phyloP scores from a whole-genome alignment of 2,329 filamentous ascomycete genomes.

The Diaporthe sp. region DNA sequence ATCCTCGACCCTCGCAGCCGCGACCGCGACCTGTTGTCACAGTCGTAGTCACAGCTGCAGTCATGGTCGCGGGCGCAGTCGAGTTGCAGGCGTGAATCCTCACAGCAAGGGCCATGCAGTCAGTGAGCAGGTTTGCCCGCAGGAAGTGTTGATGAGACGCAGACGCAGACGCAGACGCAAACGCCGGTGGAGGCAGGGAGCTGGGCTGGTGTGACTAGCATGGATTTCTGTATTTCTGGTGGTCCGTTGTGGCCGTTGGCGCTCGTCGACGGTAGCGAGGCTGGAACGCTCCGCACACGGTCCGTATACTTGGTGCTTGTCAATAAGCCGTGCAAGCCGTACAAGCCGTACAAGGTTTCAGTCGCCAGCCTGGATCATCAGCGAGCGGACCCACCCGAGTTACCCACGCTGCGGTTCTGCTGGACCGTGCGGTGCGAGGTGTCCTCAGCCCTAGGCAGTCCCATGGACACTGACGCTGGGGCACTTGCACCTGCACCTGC shows the following conservation, averaged over 20 bases:
- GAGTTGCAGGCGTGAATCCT: background rate
- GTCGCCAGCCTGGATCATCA: conserved; percentile 24
- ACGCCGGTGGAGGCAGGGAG: background rate
- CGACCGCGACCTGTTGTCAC: background rate
- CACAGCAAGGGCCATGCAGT: background rate
- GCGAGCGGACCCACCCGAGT: conserved; percentile 31
- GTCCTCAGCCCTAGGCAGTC: conserved; percentile 35
- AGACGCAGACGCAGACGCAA: background rate
- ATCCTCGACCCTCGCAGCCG: background rate
- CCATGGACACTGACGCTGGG: background rate
- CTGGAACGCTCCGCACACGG: conserved; percentile 11
- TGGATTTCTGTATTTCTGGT: background rate
- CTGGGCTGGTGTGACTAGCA: background rate
- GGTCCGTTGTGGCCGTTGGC: background rate
- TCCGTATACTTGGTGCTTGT: conserved; percentile 11
- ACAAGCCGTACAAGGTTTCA: conserved; percentile 28
- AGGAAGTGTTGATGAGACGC: background rate
- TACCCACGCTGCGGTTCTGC: conserved; percentile 38
- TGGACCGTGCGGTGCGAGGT: conserved; percentile 37
- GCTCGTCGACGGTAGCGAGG: background rate
- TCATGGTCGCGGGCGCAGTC: background rate
- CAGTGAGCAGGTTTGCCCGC: background rate
- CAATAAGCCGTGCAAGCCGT: conserved; percentile 19
- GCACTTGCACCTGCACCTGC: background rate
- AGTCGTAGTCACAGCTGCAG: conserved; percentile 1